These are phyloP conservation scores for Dillenia suffruticosa DNA, from an alignment of 164 flowering plant species.

Conservation along the genomic window DNA sequence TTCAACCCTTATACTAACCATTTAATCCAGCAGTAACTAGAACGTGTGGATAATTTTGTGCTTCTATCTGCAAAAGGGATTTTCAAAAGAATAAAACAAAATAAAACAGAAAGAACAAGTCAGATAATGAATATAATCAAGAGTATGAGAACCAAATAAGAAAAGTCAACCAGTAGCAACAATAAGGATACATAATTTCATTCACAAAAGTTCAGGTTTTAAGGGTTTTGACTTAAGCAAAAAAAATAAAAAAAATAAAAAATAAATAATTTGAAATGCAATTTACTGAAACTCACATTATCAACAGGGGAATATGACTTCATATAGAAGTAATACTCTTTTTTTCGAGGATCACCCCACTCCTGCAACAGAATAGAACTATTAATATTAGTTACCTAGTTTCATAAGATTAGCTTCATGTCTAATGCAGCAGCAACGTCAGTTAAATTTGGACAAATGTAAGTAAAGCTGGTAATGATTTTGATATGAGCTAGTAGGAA, in stretches of 20 bases:
- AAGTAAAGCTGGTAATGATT: no score
- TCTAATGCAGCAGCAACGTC: no score
- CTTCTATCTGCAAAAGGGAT: conserved; percentile 40
- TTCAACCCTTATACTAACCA: conserved; percentile 39
- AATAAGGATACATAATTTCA: conserved; percentile 11
- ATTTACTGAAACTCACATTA: conserved; percentile 39
- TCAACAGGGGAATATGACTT: conserved; percentile 90
- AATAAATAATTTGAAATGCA: background rate
- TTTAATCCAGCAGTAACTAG: conserved; percentile 86
- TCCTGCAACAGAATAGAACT: conserved; percentile 40
- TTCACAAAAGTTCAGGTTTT: background rate
- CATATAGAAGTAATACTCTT: conserved; percentile 74
- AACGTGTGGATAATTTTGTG: conserved; percentile 79
- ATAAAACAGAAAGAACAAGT: background rate
- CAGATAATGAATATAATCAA: background rate
- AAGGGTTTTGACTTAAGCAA: background rate
- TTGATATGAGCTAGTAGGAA: no score
- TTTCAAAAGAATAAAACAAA: conserved; percentile 1
- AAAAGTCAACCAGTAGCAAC: conserved; percentile 27
- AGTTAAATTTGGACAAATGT: no score
- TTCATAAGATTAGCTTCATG: no score
- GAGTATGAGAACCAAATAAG: background rate
- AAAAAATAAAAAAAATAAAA: background rate
- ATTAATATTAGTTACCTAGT: no score
- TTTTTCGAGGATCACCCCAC: conserved; percentile 87